Evolutionary conservation across 1,284 basidiomycete genomes (phyloP), one percentile per base, ranked within the genome.

Genomic region (Acaromyces ingoldii): DNA sequence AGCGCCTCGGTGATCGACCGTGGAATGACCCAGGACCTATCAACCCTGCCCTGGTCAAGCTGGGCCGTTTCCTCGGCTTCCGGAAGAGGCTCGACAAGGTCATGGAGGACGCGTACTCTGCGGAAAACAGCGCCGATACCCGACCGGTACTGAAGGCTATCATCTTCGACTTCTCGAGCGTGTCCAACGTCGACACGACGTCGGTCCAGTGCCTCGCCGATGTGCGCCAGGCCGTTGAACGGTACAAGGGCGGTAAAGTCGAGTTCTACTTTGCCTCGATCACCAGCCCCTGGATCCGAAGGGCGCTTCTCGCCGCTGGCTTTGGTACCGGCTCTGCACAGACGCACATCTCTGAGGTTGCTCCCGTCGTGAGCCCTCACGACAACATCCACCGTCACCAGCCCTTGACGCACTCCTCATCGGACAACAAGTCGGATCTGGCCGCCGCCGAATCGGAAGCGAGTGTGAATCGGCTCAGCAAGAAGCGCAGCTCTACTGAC

Each of bases 161-260:
- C 64, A 86, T 98, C 31, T 80, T 97, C 19, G 93, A 98, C 76
- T 92, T 97, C 72, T 85, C 88, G 37, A 79, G 83, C 36, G 87
- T 96, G 26, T 75, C 77, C 53, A 79, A 81, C 62, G 75, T 80
- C 34, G 79, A 81, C 64, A 88, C 87, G 11, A 97, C 95, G 1
- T 87, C 88, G 36, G 82, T 92, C 2, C 93, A 98, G 76, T 84
- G 89, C 31, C 80, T 98, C 28, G 85, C 95, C 51, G 93, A 98
- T 74, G 84, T 91, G 0, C 83, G 90, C 17, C 83, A 79, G 40
- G 88, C 89, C 72, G 81, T 97, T 21, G 90, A 96, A 74, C 82
- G 85, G 69, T 97, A 91, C 86, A 82, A 86, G 3, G 83, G 90
- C 65, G 81, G 80, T 58, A 81, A 84, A 2, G 84, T 95, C 29